These are phyloP conservation scores for Metschnikowia reukaufii DNA, from an alignment of 805 yeast species.

Conservation along the genomic window DNA sequence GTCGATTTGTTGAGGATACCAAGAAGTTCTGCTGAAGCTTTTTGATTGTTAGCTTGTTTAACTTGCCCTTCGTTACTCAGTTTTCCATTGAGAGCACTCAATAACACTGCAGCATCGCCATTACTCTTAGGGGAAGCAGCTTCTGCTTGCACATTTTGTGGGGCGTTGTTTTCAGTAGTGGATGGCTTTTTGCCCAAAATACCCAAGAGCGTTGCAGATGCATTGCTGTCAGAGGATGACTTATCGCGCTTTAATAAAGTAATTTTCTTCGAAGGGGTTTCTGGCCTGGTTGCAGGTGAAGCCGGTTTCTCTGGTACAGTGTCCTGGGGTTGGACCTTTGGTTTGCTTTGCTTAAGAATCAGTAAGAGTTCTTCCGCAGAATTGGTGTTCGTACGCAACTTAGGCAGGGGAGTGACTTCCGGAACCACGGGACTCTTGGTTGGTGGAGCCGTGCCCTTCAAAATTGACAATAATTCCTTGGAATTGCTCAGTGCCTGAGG, in stretches of 20 bases:
- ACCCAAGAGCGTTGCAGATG: conserved; percentile 18
- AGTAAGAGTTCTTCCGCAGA: conserved; percentile 14
- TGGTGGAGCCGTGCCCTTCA: conserved; percentile 27
- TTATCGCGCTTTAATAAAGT: conserved; percentile 19
- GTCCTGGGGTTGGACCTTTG: neutral
- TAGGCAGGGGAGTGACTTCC: conserved; percentile 1
- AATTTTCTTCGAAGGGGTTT: conserved; percentile 17
- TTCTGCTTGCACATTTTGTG: conserved; percentile 4
- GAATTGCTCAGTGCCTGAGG: conserved; percentile 30
- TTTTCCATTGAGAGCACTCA: conserved; percentile 19
- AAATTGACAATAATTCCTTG: conserved; percentile 44
- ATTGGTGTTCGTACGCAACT: neutral
- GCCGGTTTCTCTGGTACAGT: neutral
- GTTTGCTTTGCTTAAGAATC: conserved; percentile 10
- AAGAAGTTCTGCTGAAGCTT: conserved; percentile 13
- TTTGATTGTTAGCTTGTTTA: neutral
- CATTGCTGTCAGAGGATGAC: conserved; percentile 11
- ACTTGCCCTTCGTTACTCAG: neutral
- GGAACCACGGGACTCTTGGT: neutral
- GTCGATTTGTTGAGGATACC: conserved; percentile 10
- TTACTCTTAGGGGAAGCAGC: neutral
- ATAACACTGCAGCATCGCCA: conserved; percentile 16
- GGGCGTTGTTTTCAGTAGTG: conserved; percentile 2
- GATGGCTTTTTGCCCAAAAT: conserved; percentile 17
- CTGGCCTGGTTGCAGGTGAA: conserved; percentile 1